Conservation (phyloP, 2,329 filamentous ascomycete species). For the Colletotrichum destructivum region DNA sequence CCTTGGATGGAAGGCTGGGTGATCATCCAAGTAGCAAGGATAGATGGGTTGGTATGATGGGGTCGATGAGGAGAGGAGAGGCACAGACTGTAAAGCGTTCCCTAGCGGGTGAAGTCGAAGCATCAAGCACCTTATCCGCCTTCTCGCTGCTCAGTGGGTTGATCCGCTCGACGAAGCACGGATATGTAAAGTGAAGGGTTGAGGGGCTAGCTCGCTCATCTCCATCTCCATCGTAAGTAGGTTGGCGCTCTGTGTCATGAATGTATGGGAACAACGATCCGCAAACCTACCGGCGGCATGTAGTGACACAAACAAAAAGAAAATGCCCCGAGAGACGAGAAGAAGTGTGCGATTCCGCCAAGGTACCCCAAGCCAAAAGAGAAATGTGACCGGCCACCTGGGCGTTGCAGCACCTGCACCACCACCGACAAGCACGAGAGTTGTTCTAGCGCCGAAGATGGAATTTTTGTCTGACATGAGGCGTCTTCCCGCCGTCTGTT, state of each 20-base stretch:
- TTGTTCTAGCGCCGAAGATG: slow-evolving; percentile 39
- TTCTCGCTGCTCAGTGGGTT: not conserved
- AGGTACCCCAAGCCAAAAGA: not conserved
- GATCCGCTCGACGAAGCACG: not conserved
- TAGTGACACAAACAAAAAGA: too few relatives aligned
- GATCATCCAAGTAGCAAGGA: not conserved
- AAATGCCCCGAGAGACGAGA: not conserved
- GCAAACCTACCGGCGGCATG: not conserved
- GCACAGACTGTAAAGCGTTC: not conserved
- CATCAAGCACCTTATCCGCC: slow-evolving; percentile 3
- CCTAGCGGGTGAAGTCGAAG: not conserved
- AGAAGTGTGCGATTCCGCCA: not conserved
- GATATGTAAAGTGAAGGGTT: slow-evolving; percentile 2
- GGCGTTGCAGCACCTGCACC: slow-evolving; percentile 1
- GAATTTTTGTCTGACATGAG: slow-evolving; percentile 34
- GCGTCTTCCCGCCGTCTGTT: slow-evolving; percentile 4
- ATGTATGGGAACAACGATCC: not conserved
- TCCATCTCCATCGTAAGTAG: not conserved
- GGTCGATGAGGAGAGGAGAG: not conserved
- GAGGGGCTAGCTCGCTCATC: slow-evolving; percentile 4
- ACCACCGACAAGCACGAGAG: slow-evolving; percentile 30
- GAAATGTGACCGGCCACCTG: not conserved
- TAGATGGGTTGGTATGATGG: slow-evolving; percentile 4
- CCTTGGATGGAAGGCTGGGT: not conserved
- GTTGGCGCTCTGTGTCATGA: not conserved